Base-by-base conservation (phyloP, 2,329 filamentous ascomycete genomes). In the Hirsutella thompsonii region DNA sequence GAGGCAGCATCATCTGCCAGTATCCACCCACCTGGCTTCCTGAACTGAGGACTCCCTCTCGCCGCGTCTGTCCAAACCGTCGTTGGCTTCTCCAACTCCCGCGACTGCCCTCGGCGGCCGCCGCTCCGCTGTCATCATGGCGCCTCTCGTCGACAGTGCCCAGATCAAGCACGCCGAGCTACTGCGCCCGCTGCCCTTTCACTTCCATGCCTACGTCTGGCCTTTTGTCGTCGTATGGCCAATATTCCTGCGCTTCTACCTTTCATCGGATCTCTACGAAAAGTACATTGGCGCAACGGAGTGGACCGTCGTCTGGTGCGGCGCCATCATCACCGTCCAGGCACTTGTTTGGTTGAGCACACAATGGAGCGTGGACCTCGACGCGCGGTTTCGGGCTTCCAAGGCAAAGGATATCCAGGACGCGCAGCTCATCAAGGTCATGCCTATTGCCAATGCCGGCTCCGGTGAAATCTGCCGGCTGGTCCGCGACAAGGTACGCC, bases 241-340 rank as follows among this genome's bases (percentile, higher is more conserved):
- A 40, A 67, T 83, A 53, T 96, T 96, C 64, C 76, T 94, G 49
- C 78, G 84, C 59, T 79, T 89, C 62, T 96, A 94, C 61, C 77
- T 94, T 41, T 83, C 79, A 19, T 71, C 79, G 46, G 81, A 87
- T 41, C 79, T 85, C 50, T 98, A 98, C 63, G 83, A 94, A 50
- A 82, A 81, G 57, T 81, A 96, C 67, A 93, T 98, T 49, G 78
- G 83, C 53, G 89, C 83, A n/a, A 80, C 83, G 52, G 92, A 98
- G 70, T 98, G 92, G 90, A 96, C 93, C 1, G 94, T 94, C 59
- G 86, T 98, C 47, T 98, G 86, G 80, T 76, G 83, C 49, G 90
- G 84, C 54, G 74, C 79, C 50, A 95, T 98, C 57, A 72, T 93
- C 59, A 94, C 89, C 10, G 56, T 83, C 42, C 93, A 98, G 68